Conservation (phyloP, 495 filamentous ascomycete species). For the Margaritispora aquatica region DNA sequence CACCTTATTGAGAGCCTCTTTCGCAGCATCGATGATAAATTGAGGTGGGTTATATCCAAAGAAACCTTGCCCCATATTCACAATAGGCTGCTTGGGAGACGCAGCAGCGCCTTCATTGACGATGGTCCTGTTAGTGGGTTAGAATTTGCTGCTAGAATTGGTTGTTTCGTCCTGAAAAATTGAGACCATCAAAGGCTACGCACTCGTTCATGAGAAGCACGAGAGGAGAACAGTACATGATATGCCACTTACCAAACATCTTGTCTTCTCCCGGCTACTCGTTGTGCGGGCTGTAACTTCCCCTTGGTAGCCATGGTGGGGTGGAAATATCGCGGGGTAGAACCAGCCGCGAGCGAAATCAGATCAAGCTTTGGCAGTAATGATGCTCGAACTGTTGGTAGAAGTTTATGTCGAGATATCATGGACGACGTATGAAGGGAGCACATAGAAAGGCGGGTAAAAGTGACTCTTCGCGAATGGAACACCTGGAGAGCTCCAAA, state of each 20-base stretch:
- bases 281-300: conserved; percentile 59
- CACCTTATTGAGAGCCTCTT: conserved; percentile 80
- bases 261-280: conserved; percentile 76
- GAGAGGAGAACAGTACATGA: not conserved
- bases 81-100: conserved; percentile 83
- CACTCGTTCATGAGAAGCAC: too few species aligned
- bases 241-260: conserved; percentile 75
- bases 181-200: too few species aligned
- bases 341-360: not conserved
- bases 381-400: not conserved
- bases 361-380: not conserved
- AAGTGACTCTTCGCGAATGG: not conserved
- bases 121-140: conserved; percentile 59
- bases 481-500: not conserved
- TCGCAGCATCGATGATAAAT: conserved; percentile 89
- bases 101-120: conserved; percentile 85
- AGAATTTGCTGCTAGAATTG: not conserved
- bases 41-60: conserved; percentile 95
- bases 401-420: not conserved
- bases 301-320: conserved; percentile 20
- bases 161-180: not conserved
- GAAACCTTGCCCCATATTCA: conserved; percentile 97
- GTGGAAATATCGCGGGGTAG: conserved; percentile 3
- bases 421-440: not conserved
- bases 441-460: not conserved